Evolutionary conservation across 306 rosid species (phyloP), one percentile per base, ranked within the genome.

Genomic region (Potentilla sterilis): DNA sequence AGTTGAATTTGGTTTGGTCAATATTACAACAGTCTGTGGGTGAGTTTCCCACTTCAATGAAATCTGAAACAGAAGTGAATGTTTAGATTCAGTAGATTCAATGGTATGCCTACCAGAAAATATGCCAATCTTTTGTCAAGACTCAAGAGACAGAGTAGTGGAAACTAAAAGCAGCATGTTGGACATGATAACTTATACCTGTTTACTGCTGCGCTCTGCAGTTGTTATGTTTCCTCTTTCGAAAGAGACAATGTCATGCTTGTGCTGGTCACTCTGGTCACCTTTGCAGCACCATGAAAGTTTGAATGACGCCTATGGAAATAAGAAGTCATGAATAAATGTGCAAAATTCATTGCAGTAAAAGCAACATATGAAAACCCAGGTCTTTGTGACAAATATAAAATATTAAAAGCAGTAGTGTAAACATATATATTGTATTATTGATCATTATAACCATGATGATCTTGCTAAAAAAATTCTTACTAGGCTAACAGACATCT

Each of bases 181-280:
- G 59, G 68, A 71, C 21, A 73, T 78, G 54, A 75, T 66, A 78
- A 19, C n/a, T 72, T 63, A 75, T 83, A 92, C 99, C 96, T 95
- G 99, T 89, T 82, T 90, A 88, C 97, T 95, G 81, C 97, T 95
- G 76, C 96, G 97, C 85, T 88, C 93, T 70, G 99, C 93, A 73
- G 99, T 92, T 72, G 93, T 92, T 81, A 95, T 95, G 78, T 95
- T 92, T 83, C 99, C 97, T 83, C 82, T 87, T 84, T 95, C 97
- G 73, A 95, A 95, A 74, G 97, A 95, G 78, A 95, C 97, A 51
- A 92, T 74, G 77, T 95, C 98, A 77, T 95, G 99, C 84, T 92
- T 87, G 85, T 90, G 87, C 77, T 91, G 96, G 82, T 92, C 96
- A 86, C 91, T 95, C 70, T 85, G 75, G 34, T 90, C 93, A 9